Base-by-base conservation (phyloP, 2,329 filamentous ascomycete genomes). In the Diatrype stigma region DNA sequence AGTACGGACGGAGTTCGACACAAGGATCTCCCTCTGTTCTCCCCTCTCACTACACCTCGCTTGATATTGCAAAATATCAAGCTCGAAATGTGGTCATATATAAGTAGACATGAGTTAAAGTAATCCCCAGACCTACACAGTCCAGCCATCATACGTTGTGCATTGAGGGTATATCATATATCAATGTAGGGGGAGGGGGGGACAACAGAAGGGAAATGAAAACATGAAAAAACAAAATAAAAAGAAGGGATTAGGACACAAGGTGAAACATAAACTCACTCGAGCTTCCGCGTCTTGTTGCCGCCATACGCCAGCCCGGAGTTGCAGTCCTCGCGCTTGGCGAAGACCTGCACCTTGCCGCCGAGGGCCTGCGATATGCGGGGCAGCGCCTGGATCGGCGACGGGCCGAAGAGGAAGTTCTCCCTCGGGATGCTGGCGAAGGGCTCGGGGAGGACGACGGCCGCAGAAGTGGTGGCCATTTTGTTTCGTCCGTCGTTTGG, bases 301-400 rank as follows among this genome's bases (percentile, higher is more conserved):
- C 84, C 85, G 35, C 85, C 85, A 60, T 77, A 86, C 3, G 84
- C 84, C 17, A 87, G 75, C 0, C 79, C 81, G 2, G 82, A 86
- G 69, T 86, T 87, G 62, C 83, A 82, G 69, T 89, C 86, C 57
- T 89, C 86, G 47, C 86, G 79, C 69, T 89, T 89, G 48, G 86
- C 85, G 63, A 82, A 89, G 56, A 89, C 78, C 19, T 76, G 73
- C 38, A 86, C 80, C 58, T 77, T 77, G 28, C 77, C 77, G 46
- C 80, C 78, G 5, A 88, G 76, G 22, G 80, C 81, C 48, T 75
- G 66, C 30, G 82, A 83, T 62, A 88, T 86, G 55, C 84, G 78
- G 49, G 83, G 81, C 34, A 90, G 78, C 47, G 75, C 67, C 63
- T 89, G 84, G 61, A 89, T 85, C 28, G 85, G 85, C 0, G 85